Percentiles rank a stretch among this genome's conserved stretches.
phyloP scores from a whole-genome alignment of 345 rosid species.

The Nasturtium officinale region DNA sequence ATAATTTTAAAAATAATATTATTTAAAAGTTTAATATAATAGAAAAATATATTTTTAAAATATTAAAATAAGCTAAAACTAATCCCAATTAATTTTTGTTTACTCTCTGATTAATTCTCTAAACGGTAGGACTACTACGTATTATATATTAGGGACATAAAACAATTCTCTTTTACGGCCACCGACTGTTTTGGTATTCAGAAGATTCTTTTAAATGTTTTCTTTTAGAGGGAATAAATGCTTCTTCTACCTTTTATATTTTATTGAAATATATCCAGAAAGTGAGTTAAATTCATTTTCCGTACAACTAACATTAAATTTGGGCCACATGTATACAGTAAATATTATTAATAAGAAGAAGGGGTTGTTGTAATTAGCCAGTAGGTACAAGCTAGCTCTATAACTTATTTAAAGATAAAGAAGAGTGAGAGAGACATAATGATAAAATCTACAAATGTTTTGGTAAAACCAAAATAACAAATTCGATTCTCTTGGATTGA shows the following conservation, averaged over 20 bases:
- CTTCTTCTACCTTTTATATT: constrained; percentile 16
- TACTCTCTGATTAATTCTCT: too few species aligned
- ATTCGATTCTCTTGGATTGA: constrained; percentile 1
- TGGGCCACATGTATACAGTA: not conserved
- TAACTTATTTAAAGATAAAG: not conserved
- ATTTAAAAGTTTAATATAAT: too few species aligned
- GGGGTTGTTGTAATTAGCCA: not conserved
- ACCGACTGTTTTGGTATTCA: constrained; percentile 15
- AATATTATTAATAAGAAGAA: not conserved
- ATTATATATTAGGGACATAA: not conserved
- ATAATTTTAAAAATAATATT: too few species aligned
- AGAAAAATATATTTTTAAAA: too few species aligned
- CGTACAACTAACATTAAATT: not conserved
- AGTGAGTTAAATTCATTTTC: not conserved
- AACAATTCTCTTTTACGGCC: constrained; percentile 12
- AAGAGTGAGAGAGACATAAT: not conserved
- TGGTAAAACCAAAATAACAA: not conserved
- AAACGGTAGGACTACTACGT: too few species aligned
- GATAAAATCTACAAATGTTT: not conserved
- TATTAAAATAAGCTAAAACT: too few species aligned
- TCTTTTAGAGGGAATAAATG: constrained; percentile 30
- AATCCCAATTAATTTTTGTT: too few species aligned
- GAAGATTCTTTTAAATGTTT: constrained; percentile 28
- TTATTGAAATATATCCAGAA: not conserved
- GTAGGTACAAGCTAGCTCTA: not conserved